Conservation (phyloP, 305 asterid species). For the Plantago lanceolata region DNA sequence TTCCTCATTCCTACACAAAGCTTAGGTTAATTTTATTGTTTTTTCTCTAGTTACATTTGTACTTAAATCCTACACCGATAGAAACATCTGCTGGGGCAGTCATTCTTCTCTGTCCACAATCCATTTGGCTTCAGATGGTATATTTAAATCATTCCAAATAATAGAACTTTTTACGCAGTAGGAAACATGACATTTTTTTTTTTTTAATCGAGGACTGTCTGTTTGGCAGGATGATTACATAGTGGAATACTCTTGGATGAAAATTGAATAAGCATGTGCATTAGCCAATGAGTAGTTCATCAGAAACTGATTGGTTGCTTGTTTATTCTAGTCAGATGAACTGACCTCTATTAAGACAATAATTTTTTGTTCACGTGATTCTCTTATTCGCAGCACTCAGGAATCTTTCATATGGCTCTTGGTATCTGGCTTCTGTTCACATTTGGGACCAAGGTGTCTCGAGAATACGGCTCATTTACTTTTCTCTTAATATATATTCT, state of each 20-base stretch:
- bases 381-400: constrained; percentile 60
- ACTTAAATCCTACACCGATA: too few species aligned
- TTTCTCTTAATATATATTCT: constrained; percentile 65
- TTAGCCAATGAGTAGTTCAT: background rate
- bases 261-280: background rate
- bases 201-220: too few species aligned
- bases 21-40: too few species aligned
- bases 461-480: constrained; percentile 54
- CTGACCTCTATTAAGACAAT: constrained; percentile 11
- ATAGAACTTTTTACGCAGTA: too few species aligned
- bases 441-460: constrained; percentile 60
- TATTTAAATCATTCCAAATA: too few species aligned
- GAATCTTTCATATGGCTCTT: constrained; percentile 57
- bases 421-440: constrained; percentile 67
- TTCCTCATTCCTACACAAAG: too few species aligned
- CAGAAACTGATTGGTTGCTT: constrained; percentile 5
- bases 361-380: constrained; percentile 6
- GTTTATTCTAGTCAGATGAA: constrained; percentile 1
- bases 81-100: too few species aligned
- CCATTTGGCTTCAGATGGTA: too few species aligned
- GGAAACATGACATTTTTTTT: too few species aligned
- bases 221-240: background rate
- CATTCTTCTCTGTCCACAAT: too few species aligned
- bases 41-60: too few species aligned
- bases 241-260: background rate